These are phyloP conservation scores for Aegilops bicornis DNA, from an alignment of 176 grass and related monocot species.

Conservation along the genomic window DNA sequence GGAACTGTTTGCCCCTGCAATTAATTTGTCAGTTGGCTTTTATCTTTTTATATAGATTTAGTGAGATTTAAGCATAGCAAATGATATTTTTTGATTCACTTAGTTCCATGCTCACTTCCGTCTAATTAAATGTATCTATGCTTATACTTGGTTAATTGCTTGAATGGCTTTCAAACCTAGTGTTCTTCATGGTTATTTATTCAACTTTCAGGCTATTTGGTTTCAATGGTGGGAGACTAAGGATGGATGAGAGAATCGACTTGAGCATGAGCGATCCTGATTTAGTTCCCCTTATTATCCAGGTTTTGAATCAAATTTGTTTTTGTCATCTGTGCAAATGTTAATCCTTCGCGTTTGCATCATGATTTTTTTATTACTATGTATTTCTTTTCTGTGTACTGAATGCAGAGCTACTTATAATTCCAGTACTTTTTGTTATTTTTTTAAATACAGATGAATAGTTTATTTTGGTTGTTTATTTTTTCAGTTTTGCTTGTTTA, in stretches of 20 bases:
- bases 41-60: constrained; percentile 12
- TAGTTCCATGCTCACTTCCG: not conserved
- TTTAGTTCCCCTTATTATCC: constrained; percentile 96
- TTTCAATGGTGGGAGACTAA: constrained; percentile 84
- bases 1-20: not conserved
- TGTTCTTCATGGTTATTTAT: constrained; percentile 24
- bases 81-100: not conserved
- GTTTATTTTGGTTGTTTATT: not conserved
- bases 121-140: not conserved
- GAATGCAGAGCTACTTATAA: not conserved
- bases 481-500: not conserved
- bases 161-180: not conserved
- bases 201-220: constrained; percentile 77
- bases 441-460: not conserved
- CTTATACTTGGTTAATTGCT: not conserved
- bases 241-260: constrained; percentile 98
- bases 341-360: not conserved
- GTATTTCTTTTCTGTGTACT: not conserved
- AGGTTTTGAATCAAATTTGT: constrained; percentile 42
- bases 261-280: constrained; percentile 99
- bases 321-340: constrained; percentile 14
- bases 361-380: not conserved
- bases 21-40: not conserved
- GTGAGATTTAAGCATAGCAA: not conserved
- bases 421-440: no score